A percentile compares a stretch with the other conserved stretches of the same genome.
Evolutionary conservation across 768 basidiomycete genomes (phyloP).

Genomic region (Termitomyces titanicus): DNA sequence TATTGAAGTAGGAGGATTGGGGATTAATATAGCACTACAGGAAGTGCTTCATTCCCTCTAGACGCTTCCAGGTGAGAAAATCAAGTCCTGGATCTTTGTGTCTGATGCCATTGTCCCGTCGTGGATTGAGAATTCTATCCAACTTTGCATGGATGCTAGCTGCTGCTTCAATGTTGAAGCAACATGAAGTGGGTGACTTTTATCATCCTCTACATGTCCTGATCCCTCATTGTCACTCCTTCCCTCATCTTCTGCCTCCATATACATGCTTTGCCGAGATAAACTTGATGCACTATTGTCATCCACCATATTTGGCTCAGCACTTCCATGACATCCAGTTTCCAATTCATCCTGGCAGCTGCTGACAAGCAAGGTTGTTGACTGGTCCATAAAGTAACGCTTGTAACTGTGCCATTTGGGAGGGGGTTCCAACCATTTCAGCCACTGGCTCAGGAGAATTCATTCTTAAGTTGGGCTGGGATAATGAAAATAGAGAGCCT

Average conservation of each 20-base stretch:
- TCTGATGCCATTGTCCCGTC: not conserved
- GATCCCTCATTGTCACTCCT: slow-evolving; percentile 1
- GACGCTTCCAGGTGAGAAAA: not conserved
- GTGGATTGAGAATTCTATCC: slow-evolving; percentile 1
- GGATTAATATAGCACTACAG: slow-evolving; percentile 3
- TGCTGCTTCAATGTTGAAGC: slow-evolving; percentile 2
- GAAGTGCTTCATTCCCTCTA: slow-evolving; percentile 5
- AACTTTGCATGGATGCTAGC: not conserved
- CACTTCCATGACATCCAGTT: not conserved
- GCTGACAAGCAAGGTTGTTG: no score
- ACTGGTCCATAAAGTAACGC: no score
- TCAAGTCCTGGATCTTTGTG: slow-evolving; percentile 6
- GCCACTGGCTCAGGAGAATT: no score
- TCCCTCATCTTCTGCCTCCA: not conserved
- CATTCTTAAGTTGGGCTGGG: no score
- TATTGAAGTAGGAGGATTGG: not conserved
- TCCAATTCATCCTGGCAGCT: not conserved
- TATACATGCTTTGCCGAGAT: not conserved
- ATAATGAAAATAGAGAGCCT: no score
- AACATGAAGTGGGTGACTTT: not conserved
- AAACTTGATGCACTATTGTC: not conserved
- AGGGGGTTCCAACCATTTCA: no score
- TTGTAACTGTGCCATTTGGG: no score
- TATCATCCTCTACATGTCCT: slow-evolving; percentile 2
- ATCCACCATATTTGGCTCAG: not conserved